phyloP scores from a whole-genome alignment of 495 filamentous ascomycete genomes.

The Aspergillus bertholletiae region DNA sequence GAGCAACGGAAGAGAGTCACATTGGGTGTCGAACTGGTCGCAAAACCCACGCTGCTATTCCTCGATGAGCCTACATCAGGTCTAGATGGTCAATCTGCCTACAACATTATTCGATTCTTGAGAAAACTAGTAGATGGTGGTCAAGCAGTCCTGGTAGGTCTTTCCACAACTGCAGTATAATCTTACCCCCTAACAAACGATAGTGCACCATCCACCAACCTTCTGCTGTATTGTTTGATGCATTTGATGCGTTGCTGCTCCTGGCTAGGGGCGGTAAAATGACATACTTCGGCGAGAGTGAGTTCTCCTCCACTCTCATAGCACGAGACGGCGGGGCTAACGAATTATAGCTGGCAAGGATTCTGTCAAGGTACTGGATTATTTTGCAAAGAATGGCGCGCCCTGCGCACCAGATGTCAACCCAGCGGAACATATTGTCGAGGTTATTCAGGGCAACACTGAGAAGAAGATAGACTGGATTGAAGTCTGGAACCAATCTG shows the following conservation, averaged over 20 bases:
- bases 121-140: slow-evolving; percentile 78
- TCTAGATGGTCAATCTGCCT: slow-evolving; percentile 60
- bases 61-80: slow-evolving; percentile 65
- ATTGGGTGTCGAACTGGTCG: slow-evolving; percentile 72
- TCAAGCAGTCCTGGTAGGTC: slow-evolving; percentile 67
- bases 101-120: slow-evolving; percentile 69
- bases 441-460: slow-evolving; percentile 38
- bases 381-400: slow-evolving; percentile 51
- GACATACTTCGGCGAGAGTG: slow-evolving; percentile 56
- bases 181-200: background rate
- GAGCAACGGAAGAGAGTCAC: slow-evolving; percentile 88
- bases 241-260: slow-evolving; percentile 48
- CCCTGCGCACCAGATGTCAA: slow-evolving; percentile 48
- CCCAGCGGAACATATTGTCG: slow-evolving; percentile 57
- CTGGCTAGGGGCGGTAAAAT: slow-evolving; percentile 51
- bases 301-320: slow-evolving; percentile 17
- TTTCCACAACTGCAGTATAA: background rate
- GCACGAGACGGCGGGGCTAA: slow-evolving; percentile 14
- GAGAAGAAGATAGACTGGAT: slow-evolving; percentile 42
- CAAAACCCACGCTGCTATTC: slow-evolving; percentile 63
- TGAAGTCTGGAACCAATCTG: slow-evolving; percentile 48
- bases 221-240: slow-evolving; percentile 59
- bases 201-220: slow-evolving; percentile 89
- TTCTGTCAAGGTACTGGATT: slow-evolving; percentile 53
- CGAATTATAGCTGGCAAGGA: slow-evolving; percentile 55